Base-by-base conservation (phyloP, 1,284 basidiomycete genomes). In the Puccinia polysora region DNA sequence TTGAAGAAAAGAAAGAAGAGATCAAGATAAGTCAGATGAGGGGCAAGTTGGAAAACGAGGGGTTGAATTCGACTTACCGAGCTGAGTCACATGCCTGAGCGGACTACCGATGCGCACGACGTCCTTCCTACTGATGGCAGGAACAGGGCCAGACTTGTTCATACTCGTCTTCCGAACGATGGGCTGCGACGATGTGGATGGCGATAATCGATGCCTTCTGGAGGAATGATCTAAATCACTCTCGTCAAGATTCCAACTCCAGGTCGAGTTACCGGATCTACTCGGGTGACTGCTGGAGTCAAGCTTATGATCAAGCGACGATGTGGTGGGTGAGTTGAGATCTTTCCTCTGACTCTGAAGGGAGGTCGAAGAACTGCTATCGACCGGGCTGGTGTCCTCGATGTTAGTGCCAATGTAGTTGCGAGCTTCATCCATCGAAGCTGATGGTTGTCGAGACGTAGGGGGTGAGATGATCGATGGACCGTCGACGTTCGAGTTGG, bases 11-110 rank as follows among this genome's bases (percentile, higher is more conserved):
- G 15, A 45, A 25, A 62, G 18, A 23, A 40, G n/a, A 43, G 32
- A 28, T 45, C 5, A 59, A 20, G 23, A 52, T n/a, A 6, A 36
- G n/a, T 28, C 47, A 50, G 14, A n/a, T 25, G 47, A 28, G 34
- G 52, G 30, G 4, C 10, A 49, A 15, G 6, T 20, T 28, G 38
- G 12, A n/a, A 53, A 23, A 49, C 25, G 12, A 55, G 49, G 28
- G 28, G 36, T 12, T 4, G 6, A 20, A 34, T 28, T 59, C 15
- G 2, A 32, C 40, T 45, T 47, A 65, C 70, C 70, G 18, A 73
- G 45, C 8, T 73, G 70, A 18, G 70, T 59, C 30, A 73, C 70
- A 65, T 73, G 70, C 36, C 70, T 73, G 15, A 73, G 53, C 12
- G 70, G 70, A 50, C 70, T 73, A 20, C 70, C 70, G 38, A 73